Percentiles rank a stretch among this genome's conserved stretches.
These are phyloP conservation scores for Breviolum minutum DNA, from an alignment of 73 alveolate genomes.

Conservation along the genomic window DNA sequence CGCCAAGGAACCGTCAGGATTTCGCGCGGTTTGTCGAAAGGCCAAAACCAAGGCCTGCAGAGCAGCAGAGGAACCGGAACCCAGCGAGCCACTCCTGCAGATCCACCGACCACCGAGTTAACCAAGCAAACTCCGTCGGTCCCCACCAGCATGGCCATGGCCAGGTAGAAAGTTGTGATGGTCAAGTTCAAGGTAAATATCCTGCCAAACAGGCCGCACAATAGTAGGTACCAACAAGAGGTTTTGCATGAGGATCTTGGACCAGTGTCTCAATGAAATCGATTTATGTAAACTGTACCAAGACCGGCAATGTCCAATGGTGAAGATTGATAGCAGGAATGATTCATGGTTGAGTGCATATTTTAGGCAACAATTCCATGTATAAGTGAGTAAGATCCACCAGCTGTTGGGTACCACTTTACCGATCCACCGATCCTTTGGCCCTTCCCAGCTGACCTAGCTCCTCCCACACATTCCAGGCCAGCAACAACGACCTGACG, in stretches of 20 bases:
- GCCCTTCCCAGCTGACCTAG: neutral
- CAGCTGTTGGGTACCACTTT: too few species aligned
- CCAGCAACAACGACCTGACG: conserved; percentile 3
- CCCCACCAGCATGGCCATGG: conserved; percentile 60
- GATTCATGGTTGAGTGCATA: too few species aligned
- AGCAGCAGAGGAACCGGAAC: too few species aligned
- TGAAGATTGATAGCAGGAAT: too few species aligned
- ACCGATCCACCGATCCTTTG: neutral
- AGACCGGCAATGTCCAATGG: too few species aligned
- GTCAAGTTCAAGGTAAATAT: conserved; percentile 6
- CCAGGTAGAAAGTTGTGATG: conserved; percentile 20
- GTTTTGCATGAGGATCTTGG: neutral
- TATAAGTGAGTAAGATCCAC: too few species aligned
- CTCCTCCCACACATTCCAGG: conserved; percentile 11
- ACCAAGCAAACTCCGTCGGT: neutral
- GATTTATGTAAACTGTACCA: too few species aligned
- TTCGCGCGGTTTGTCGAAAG: conserved; percentile 12
- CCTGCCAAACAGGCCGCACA: neutral
- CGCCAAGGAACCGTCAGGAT: conserved; percentile 15
- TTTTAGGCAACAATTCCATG: too few species aligned
- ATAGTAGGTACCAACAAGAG: neutral
- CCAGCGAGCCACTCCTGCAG: too few species aligned
- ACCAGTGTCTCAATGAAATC: too few species aligned
- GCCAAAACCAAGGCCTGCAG: conserved; percentile 43
- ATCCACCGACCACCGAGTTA: too few species aligned